Base-by-base conservation (phyloP, 305 asterid genomes). In the Withania somnifera region DNA sequence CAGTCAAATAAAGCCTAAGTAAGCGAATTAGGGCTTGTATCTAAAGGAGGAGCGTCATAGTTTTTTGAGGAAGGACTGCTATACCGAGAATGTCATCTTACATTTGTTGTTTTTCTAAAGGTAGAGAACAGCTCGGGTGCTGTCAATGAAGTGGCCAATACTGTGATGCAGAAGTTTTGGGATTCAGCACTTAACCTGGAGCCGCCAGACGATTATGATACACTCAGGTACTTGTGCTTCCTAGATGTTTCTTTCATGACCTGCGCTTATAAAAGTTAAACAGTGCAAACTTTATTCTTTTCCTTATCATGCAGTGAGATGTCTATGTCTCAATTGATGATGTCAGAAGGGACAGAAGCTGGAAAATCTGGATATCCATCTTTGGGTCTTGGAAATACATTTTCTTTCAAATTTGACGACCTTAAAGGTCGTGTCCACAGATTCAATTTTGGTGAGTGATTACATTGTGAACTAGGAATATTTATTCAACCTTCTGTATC, bases 151-250 rank as follows among this genome's bases (percentile, higher is more conserved):
- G 91, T 88, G 42, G 92, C 98, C 84, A 92, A 87, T 81, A 88
- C 97, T 19, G 91, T 92, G 79, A 93, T 95, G 97, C 99, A 95
- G 88, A 95, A 94, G 87, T 95, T 95, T 88, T 95, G 98, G 99
- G 99, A 94, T 89, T 94, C 98, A 22, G 98, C 99, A 26, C 90
- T 95, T 52, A 91, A 91, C 89, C 78, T 92, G 86, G 99, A 95
- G 83, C 88, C 97, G 34, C 86, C 95, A 57, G 99, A 95, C 83
- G 98, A 95, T 86, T 94, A 61, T 85, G 99, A 95, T 71, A 86
- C 94, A 2, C 92, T 87, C 36, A 95, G 99, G 99, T 95, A 69
- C 20, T 64, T 85, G 7, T 82, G 24, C 10, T 54, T 58, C 77
- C 76, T 78, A 30, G 45, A 61, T 68, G 57, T 81, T 80, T 69